Conservation (phyloP, 352 stramenopile genomes). For the Pythium folliculosum region DNA sequence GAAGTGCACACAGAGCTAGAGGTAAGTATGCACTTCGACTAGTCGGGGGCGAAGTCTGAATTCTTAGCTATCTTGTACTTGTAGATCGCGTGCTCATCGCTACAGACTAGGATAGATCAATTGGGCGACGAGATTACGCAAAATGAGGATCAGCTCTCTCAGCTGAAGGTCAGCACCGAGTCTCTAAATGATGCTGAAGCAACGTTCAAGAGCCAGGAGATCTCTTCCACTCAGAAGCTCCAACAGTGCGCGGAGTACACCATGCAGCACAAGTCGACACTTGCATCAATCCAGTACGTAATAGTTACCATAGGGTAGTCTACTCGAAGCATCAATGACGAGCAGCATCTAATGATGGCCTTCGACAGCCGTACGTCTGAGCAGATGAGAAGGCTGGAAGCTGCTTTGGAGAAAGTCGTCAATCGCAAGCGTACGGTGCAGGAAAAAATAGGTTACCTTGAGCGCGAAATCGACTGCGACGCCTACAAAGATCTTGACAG, state of each 20-base stretch:
- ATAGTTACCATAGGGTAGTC: neutral
- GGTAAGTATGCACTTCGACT: neutral
- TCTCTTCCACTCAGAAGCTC: neutral
- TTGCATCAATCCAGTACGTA: conserved; percentile 2
- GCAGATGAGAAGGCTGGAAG: neutral
- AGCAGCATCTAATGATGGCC: neutral
- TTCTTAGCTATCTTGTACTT: neutral
- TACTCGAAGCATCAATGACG: neutral
- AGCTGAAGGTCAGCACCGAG: neutral
- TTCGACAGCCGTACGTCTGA: neutral
- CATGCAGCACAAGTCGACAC: neutral
- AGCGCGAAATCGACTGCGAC: neutral
- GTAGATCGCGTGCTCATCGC: conserved; percentile 3
- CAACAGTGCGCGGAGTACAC: neutral
- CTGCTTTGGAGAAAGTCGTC: neutral
- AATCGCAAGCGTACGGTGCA: neutral
- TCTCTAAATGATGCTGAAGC: neutral
- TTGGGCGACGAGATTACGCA: neutral
- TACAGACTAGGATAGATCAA: neutral
- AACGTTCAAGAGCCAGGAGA: conserved; percentile 5
- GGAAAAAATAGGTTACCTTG: neutral
- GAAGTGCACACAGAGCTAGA: neutral
- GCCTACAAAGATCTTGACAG: neutral
- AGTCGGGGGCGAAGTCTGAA: neutral
- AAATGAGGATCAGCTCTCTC: neutral